Evolutionary conservation across 345 rosid species (phyloP), one percentile per base, ranked within the genome.

Genomic region (Eutrema heterophyllum): DNA sequence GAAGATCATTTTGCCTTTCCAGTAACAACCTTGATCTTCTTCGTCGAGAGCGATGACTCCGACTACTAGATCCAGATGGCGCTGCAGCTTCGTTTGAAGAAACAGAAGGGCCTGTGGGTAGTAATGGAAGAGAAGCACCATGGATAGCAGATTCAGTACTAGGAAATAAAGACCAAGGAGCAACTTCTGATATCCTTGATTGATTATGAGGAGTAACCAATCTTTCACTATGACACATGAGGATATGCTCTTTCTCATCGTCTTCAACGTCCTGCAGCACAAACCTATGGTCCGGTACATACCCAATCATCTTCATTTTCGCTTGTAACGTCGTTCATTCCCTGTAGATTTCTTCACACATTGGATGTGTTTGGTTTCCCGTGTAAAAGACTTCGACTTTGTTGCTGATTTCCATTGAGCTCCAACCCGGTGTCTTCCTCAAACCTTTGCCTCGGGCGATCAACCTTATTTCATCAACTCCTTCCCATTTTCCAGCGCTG

Each of bases 141-240:
- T 74, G 91, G 18, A 77, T 78, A 41, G 85, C 86, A 76, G 86
- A 62, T 62, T 83, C 90, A 11, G 67, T 13, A 33, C 79, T 74
- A 24, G 93, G 89, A 80, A 86, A 88, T 65, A 88, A 74, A 68
- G 93, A 81, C 96, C 96, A 84, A n/a, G 90, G 88, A 72, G 86
- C 73, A 74, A 84, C 81, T 65, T 90, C 96, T 18, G 89, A 43
- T 66, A 61, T 64, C 73, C 85, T 77, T 78, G 80, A 84, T 32
- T 68, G 85, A 83, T 78, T 79, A 50, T 43, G 83, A 32, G 81
- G 83, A 71, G 86, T 51, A 67, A 77, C 48, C 91, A 86, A 46
- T 48, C 86, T 81, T 66, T 86, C 90, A 9, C 85, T 84, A 38
- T 86, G 90, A 45, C 81, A 72, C 77, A 76, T 75, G 52, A 86